These are phyloP conservation scores for Plantago coronopus DNA, from an alignment of 305 asterid species.

Conservation along the genomic window DNA sequence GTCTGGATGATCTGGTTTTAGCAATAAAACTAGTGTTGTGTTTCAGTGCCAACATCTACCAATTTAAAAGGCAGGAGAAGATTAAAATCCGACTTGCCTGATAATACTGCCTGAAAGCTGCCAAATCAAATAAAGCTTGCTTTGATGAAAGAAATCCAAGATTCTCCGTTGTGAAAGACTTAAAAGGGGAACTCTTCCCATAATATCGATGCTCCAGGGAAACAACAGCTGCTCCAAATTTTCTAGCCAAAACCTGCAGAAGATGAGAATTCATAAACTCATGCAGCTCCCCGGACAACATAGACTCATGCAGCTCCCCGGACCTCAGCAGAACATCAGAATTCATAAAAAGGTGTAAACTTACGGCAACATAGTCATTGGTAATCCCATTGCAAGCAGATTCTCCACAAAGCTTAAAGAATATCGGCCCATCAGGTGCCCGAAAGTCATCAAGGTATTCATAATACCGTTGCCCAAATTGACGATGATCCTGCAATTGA, in stretches of 20 bases:
- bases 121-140: constrained; percentile 94
- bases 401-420: constrained; percentile 85
- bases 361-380: constrained; percentile 77
- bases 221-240: constrained; percentile 90
- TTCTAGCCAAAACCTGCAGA: constrained; percentile 78
- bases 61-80: constrained; percentile 8
- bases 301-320: no score
- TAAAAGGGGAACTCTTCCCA: constrained; percentile 86
- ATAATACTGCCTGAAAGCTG: constrained; percentile 80
- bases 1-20: not conserved
- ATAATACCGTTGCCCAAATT: constrained; percentile 77
- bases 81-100: constrained; percentile 50
- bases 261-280: no score
- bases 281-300: no score
- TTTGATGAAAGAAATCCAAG: constrained; percentile 85
- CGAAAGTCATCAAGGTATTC: constrained; percentile 79
- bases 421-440: constrained; percentile 78
- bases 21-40: constrained; percentile 1
- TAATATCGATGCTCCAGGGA: constrained; percentile 91
- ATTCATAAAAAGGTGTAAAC: constrained; percentile 14
- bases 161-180: constrained; percentile 63
- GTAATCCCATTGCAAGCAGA: constrained; percentile 76
- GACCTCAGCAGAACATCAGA: no score
- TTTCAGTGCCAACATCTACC: not conserved
- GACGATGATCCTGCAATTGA: constrained; percentile 67